A percentile compares a stretch with the other conserved stretches of the same genome.
Evolutionary conservation across 495 filamentous ascomycete species (phyloP).

Genomic region (Tuber brumale): DNA sequence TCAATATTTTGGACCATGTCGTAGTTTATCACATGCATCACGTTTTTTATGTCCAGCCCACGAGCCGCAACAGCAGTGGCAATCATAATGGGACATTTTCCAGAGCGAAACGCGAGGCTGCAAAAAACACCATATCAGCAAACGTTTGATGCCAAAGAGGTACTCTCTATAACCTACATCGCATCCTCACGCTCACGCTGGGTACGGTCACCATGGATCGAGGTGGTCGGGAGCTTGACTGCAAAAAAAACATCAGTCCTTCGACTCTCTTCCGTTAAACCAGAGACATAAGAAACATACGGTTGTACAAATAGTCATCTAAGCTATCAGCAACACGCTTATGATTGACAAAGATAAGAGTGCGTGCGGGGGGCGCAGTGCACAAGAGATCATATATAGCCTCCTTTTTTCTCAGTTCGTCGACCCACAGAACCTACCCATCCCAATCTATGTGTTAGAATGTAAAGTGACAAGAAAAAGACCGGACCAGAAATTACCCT

Average conservation of each 20-base stretch:
- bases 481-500: conserved; percentile 41
- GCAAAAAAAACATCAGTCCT: conserved; percentile 7
- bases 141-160: neutral
- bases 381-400: conserved; percentile 67
- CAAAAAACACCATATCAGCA: conserved; percentile 7
- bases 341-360: conserved; percentile 83
- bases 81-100: conserved; percentile 68
- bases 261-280: neutral
- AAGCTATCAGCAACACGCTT: conserved; percentile 68
- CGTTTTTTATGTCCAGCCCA: conserved; percentile 80
- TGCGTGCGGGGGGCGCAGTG: conserved; percentile 63
- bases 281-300: conserved; percentile 14
- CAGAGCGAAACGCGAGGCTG: conserved; percentile 65
- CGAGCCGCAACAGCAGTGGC: conserved; percentile 79
- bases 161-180: conserved; percentile 52
- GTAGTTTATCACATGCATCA: conserved; percentile 89
- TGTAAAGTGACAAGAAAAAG: conserved; percentile 7
- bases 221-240: conserved; percentile 65
- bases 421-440: conserved; percentile 55
- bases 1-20: conserved; percentile 91
- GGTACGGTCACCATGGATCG: conserved; percentile 78
- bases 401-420: conserved; percentile 57
- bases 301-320: conserved; percentile 81
- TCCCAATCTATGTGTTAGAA: neutral
- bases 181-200: conserved; percentile 92